Percentiles rank a stretch among this genome's conserved stretches.
phyloP scores from a whole-genome alignment of 805 yeast genomes.

The Saccharomycopsis fibuligera region DNA sequence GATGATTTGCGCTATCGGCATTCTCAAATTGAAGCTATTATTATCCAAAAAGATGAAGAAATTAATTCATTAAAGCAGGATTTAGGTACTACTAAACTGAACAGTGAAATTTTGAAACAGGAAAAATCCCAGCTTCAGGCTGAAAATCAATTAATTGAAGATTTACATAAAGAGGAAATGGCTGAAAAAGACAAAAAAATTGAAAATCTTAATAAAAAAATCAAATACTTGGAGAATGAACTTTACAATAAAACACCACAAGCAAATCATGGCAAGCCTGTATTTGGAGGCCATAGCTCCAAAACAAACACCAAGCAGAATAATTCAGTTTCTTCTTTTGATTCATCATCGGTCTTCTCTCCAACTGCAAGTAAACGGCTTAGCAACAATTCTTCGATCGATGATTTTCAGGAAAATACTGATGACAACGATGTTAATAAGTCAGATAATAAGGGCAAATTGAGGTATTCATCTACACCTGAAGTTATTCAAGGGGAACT shows the following conservation, averaged over 20 bases:
- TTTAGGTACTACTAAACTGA: neutral
- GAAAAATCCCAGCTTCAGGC: conserved; percentile 8
- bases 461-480: conserved; percentile 17
- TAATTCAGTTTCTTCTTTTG: conserved; percentile 9
- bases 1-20: conserved; percentile 15
- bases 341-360: conserved; percentile 9
- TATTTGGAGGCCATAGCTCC: neutral
- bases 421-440: neutral
- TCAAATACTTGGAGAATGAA: no score
- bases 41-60: conserved; percentile 8
- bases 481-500: conserved; percentile 32
- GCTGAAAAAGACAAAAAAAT: conserved; percentile 5
- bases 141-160: conserved; percentile 8
- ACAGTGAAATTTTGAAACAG: neutral
- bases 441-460: neutral
- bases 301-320: neutral
- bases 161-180: conserved; percentile 12
- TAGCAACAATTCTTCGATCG: conserved; percentile 7
- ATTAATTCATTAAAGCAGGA: conserved; percentile 4
- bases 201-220: no score
- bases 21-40: conserved; percentile 6
- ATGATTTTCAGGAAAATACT: no score
- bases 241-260: no score
- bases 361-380: conserved; percentile 7
- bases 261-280: neutral